Base-by-base conservation (phyloP, 1,139 yeast genomes). In the Fermentozyma sake region DNA sequence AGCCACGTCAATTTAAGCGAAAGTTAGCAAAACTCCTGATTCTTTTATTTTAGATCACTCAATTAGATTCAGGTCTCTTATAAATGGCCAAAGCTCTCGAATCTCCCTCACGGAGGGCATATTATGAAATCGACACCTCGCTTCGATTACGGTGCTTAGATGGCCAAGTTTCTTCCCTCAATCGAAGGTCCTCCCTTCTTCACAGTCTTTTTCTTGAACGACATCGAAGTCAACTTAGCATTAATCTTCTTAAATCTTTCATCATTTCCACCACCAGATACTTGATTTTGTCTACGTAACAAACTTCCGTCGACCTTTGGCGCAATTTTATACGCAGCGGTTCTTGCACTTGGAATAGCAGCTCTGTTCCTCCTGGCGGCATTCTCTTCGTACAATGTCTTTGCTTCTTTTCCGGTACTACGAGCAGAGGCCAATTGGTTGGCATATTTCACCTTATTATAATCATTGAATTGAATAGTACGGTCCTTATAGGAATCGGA, bases 331-430 rank as follows among this genome's bases (percentile, higher is more conserved):
- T 85, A 89, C 35, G 91, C 95, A 6, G 87, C 78, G 3, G 94
- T 81, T 42, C 93, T 76, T 25, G 89, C 89, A 24, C 81, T 77
- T 14, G 97, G 97, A 31, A 91, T 91, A 22, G 95, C 95, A 7
- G 97, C 96, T 55, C 97, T 76, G 56, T 84, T 83, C 59, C 91
- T 72, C 57, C 95, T 76, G 40, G 79, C 87, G n/a, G 96, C 96
- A 46, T 85, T 80, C 50, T 82, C 91, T 60, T 86, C 96, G 48
- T 86, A 87, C 37, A 83, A 66, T 4, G 85, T 59, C 53, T 72
- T 75, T 17, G 61, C 57, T 48, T 53, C 79, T 63, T 46, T 59
- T 6, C 53, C 46, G 28, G 41, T 48, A 12, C 44, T 41, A 39
- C 59, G 62, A 27, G 58, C 42, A 15, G 61, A 52, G 30, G 67